Evolutionary conservation across 2,329 filamentous ascomycete genomes (phyloP).

Genomic region (Penicillium freii): DNA sequence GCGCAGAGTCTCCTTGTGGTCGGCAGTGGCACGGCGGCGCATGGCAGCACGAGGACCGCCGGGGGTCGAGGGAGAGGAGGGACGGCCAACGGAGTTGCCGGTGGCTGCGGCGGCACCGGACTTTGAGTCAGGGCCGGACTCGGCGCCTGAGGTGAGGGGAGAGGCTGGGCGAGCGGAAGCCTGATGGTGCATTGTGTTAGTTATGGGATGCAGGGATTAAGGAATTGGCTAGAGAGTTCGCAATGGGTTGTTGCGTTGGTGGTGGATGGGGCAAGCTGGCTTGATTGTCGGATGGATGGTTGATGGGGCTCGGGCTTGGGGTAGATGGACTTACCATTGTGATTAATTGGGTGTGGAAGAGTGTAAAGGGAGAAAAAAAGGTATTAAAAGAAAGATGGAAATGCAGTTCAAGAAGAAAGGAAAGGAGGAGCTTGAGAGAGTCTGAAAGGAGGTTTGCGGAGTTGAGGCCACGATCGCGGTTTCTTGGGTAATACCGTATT

Average conservation of each 20-base stretch:
- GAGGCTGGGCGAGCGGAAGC: constrained; percentile 44
- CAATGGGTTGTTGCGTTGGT: constrained; percentile 2
- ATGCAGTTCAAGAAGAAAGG: constrained; percentile 9
- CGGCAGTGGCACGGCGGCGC: constrained; percentile 88
- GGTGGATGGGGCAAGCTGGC: constrained; percentile 5
- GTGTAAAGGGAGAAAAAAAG: neutral
- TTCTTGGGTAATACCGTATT: constrained; percentile 25
- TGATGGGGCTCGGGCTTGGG: neutral
- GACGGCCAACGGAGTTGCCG: constrained; percentile 70
- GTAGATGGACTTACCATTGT: constrained; percentile 23
- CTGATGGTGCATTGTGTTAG: constrained; percentile 20
- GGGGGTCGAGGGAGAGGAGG: constrained; percentile 82
- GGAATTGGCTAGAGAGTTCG: constrained; percentile 5
- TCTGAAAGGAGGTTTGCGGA: constrained; percentile 23
- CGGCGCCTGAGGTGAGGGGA: constrained; percentile 46
- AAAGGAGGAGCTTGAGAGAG: constrained; percentile 10
- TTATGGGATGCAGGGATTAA: constrained; percentile 4
- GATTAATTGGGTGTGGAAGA: constrained; percentile 13
- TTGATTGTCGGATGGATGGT: constrained; percentile 1
- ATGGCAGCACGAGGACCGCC: constrained; percentile 95
- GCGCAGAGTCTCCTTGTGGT: constrained; percentile 95
- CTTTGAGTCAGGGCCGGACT: constrained; percentile 47
- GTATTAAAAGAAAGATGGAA: constrained; percentile 6
- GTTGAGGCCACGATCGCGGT: constrained; percentile 32
- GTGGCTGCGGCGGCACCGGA: constrained; percentile 53